phyloP scores from a whole-genome alignment of 2,329 filamentous ascomycete species.

The Sclerotinia trifoliorum region DNA sequence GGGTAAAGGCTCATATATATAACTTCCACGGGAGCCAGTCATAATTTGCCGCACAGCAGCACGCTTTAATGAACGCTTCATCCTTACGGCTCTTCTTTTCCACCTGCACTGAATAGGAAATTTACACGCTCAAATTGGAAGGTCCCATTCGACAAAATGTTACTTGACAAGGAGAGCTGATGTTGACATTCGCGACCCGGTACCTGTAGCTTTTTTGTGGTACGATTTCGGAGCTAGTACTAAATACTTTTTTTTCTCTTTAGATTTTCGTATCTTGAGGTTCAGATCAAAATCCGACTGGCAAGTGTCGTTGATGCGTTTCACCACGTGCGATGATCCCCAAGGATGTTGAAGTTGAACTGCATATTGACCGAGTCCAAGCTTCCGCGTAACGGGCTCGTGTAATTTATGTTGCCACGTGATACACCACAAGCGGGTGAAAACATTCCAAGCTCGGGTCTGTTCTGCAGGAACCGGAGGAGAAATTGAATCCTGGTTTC shows the following conservation, averaged over 20 bases:
- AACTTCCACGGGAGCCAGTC: background rate
- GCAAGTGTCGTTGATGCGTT: constrained; percentile 17
- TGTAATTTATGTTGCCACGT: constrained; percentile 3
- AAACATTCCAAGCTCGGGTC: background rate
- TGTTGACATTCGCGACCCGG: background rate
- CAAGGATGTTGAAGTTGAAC: constrained; percentile 5
- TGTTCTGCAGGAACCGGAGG: background rate
- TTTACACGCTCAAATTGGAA: background rate
- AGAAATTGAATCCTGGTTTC: background rate
- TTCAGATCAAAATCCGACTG: background rate
- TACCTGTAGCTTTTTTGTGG: background rate
- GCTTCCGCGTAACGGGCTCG: background rate
- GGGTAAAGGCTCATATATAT: constrained; percentile 33
- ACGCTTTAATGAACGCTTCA: constrained; percentile 25
- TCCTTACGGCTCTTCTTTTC: constrained; percentile 17
- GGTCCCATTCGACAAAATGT: background rate
- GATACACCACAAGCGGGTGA: background rate
- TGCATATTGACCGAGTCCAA: background rate
- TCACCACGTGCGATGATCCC: constrained; percentile 11
- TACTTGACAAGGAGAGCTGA: background rate
- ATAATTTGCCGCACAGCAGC: background rate
- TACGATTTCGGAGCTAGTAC: background rate
- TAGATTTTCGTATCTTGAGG: background rate
- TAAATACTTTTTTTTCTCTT: background rate
- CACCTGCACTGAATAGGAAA: background rate